Evolutionary conservation across 805 yeast species (phyloP).

Genomic region (Wickerhamiella vanderwaltii): DNA sequence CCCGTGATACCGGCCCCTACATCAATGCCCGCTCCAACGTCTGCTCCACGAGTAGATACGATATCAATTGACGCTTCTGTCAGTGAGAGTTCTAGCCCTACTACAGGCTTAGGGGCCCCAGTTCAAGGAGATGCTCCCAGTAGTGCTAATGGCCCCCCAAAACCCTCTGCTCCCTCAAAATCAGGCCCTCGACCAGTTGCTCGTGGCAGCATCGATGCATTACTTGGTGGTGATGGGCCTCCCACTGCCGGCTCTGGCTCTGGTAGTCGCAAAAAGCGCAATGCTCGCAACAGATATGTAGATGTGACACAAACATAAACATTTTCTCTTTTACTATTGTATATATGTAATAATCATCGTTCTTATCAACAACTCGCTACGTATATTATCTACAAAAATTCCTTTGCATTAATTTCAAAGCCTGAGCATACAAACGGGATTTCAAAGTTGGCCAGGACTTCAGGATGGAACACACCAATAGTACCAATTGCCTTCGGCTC

Average conservation of each 20-base stretch:
- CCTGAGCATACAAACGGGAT: slow-evolving; percentile 87
- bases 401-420: slow-evolving; percentile 82
- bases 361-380: too few relatives aligned
- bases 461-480: slow-evolving; percentile 93
- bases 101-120: slow-evolving; percentile 15
- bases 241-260: slow-evolving; percentile 23
- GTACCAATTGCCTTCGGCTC: slow-evolving; percentile 44
- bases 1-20: not conserved
- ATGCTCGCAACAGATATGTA: slow-evolving; percentile 47
- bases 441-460: slow-evolving; percentile 74
- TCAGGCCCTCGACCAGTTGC: not conserved
- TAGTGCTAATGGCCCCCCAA: slow-evolving; percentile 20
- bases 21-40: not conserved
- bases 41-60: slow-evolving; percentile 10
- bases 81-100: slow-evolving; percentile 7
- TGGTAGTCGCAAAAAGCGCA: slow-evolving; percentile 36
- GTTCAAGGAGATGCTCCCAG: slow-evolving; percentile 18
- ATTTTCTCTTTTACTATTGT: not conserved
- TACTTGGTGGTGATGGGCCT: slow-evolving; percentile 27
- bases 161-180: slow-evolving; percentile 22
- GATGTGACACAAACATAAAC: slow-evolving; percentile 39
- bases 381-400: slow-evolving; percentile 37
- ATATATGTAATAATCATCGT: not conserved
- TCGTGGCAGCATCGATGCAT: slow-evolving; percentile 37
- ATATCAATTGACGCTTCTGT: not conserved